Base-by-base conservation (phyloP, 106 monocot genomes). In the Agapanthus africanus region DNA sequence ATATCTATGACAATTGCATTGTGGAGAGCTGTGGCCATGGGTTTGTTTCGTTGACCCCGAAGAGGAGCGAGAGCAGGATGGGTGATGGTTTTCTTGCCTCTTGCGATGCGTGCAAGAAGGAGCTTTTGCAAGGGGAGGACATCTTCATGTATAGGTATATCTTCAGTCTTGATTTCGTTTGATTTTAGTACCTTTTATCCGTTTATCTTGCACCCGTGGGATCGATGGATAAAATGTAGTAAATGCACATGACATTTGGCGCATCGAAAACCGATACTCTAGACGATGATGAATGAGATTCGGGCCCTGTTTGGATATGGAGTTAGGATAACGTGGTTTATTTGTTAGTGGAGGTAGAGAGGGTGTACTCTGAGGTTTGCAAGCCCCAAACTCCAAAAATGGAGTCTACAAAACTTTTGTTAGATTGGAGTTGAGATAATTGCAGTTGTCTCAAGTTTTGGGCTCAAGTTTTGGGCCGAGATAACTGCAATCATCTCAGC, bases 81-180 rank as follows among this genome's bases (percentile, higher is more conserved):
- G 69, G 64, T 11, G 80, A 59, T 37, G 77, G 50, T 25, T 83
- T 92, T 41, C 73, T 88, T 75, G 83, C 80, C 63, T 79, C 34
- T 46, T 88, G 80, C 52, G 54, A 79, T 72, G 76, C 87, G 41
- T 91, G 87, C 76, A 87, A 84, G 69, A 91, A 79, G 79, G 76
- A 59, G 41, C 83, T 87, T 35, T 84, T 31, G 19, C 72, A 79
- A 59, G 81, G 81, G 40, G 78, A 61, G 32, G 84, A 91, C 30
- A 79, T 81, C 27, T 88, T 77, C 71, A 87, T 87, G 76, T 82
- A 87, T 63, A 82, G 82, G 87, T 87, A 26, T 57, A 71, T 4
- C 64, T 65, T 28, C 34, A n/a, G 11, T 8, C 11, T 38, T 28
- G 1, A 26, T 19, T 21, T 35, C 16, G 21, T 19, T 18, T 50